A percentile compares a stretch with the other conserved stretches of the same genome.
Evolutionary conservation across 305 asterid genomes (phyloP).

Genomic region (Lippia alba): DNA sequence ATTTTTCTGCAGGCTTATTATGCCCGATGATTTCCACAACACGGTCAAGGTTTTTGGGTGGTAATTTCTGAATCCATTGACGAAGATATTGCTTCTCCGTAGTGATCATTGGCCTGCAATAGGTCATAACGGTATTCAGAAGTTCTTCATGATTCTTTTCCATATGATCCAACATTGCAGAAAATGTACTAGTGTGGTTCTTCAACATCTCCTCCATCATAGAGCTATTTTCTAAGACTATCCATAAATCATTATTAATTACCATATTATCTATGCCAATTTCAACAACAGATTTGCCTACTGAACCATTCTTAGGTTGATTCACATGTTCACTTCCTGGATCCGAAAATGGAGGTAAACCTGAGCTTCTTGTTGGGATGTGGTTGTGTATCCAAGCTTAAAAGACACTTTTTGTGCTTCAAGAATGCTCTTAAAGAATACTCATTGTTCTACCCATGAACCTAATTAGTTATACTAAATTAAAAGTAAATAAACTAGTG

Average conservation of each 20-base stretch:
- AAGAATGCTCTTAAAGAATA: constrained; percentile 56
- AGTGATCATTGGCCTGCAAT: constrained; percentile 77
- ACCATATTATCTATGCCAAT: constrained; percentile 27
- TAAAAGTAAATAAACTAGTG: too few species aligned
- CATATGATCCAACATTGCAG: constrained; percentile 64
- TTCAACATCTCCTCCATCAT: constrained; percentile 60
- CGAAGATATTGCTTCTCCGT: constrained; percentile 68
- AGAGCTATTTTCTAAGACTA: constrained; percentile 53
- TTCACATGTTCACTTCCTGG: constrained; percentile 24
- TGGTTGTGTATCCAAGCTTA: constrained; percentile 37
- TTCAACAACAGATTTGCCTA: constrained; percentile 18
- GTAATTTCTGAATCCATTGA: constrained; percentile 54
- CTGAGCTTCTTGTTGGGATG: constrained; percentile 57
- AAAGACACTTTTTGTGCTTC: constrained; percentile 52
- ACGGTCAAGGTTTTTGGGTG: constrained; percentile 57
- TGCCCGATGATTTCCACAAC: constrained; percentile 61
- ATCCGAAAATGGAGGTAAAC: constrained; percentile 37
- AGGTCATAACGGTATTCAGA: constrained; percentile 56
- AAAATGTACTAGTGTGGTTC: constrained; percentile 53
- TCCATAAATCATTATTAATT: constrained; percentile 58
- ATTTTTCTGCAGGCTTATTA: constrained; percentile 31
- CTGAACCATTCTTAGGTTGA: constrained; percentile 24
- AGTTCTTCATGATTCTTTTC: constrained; percentile 76
- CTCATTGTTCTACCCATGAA: too few species aligned
- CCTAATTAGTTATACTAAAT: too few species aligned